Base-by-base conservation (phyloP, 495 filamentous ascomycete genomes). In the Trichoderma orchidacearum region DNA sequence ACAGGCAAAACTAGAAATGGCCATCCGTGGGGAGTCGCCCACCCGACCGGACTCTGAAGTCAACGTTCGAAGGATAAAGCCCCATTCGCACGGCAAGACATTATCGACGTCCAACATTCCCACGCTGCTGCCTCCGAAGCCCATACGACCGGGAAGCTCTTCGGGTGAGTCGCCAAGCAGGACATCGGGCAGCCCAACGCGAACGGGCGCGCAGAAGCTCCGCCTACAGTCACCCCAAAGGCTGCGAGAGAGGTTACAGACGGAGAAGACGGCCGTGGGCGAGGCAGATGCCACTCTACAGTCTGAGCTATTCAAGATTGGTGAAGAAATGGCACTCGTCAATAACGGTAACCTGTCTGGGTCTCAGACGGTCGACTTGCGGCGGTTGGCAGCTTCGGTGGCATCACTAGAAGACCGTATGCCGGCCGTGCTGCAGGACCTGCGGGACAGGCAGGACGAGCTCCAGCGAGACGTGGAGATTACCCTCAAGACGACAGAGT, bases 171-270 rank as follows among this genome's bases (percentile, higher is more conserved):
- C 68, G 3, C 58, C 64, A 9, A 56, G 62, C 5, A 62, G 70
- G 29, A 66, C 68, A 11, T 64, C 64, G 6, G 62, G 64, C 45
- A 75, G 71, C 56, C 67, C 70, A 61, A 62, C 30, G 74, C 72
- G 56, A 38, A 63, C 3, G 9, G 61, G 12, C n/a, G 64, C 11
- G 12, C 70, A 76, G 60, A 93, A 86, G 62, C 74, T 94, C 56
- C 85, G 89, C 51, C 82, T 96, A 68, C 91, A 95, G 68, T 91
- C 85, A 41, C 87, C 92, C 0, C 89, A 94, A 61, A 96, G 95
- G 72, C 81, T 96, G 30, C 87, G 93, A 45, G 89, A 96, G 68
- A 87, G 91, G 52, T 78, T 96, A 7, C 83, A 89, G 56, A 82
- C 78, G 52, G 90, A 96, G 64, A 86, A 89, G 64, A 84, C 77